Evolutionary conservation across 2,329 filamentous ascomycete genomes (phyloP), one percentile per base, ranked within the genome.

Genomic region (Dactylellina sp.): DNA sequence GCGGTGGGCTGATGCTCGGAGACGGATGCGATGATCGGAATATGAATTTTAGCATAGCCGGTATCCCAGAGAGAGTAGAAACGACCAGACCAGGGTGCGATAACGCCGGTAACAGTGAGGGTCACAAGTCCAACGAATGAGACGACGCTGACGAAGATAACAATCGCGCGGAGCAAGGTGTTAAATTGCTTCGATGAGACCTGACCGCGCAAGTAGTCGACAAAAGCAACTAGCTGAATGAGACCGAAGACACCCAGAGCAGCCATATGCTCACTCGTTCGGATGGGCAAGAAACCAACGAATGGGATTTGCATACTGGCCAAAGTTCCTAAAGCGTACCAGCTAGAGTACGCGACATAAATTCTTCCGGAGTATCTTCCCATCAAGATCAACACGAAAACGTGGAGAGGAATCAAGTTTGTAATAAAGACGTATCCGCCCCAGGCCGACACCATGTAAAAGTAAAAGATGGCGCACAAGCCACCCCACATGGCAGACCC

Each of bases 11-110:
- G 95, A 84, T 99, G 95, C 84, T 99, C 95, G 0, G 95, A 99
- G 50, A 99, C 95, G n/a, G 95, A 99, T 2, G 95, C 95, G 81
- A 99, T 99, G 80, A 99, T 99, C 75, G 95, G 95, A 80, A 99
- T 99, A 80, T 99, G 95, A 76, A 98, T 96, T 86, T 99, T 99
- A 79, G 95, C 95, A 81, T 99, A 99, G 79, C 92, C 91, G 4
- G 95, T 99, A 81, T 99, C 96, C 93, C 94, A 99, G 32, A 99
- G 88, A 20, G 96, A 99, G 85, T 99, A 99, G 87, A 99, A 99
- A 79, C 95, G 93, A 76, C 95, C 95, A 79, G 91, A 93, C 95
- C 95, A 99, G 16, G 96, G 95, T 20, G 96, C 95, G 81, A 99
- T 95, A 77, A 95, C 91, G 75, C 95, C 95, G 16, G 92, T 87